phyloP scores from a whole-genome alignment of 192 early-diverging fungal species.

The Coemansia sp. region DNA sequence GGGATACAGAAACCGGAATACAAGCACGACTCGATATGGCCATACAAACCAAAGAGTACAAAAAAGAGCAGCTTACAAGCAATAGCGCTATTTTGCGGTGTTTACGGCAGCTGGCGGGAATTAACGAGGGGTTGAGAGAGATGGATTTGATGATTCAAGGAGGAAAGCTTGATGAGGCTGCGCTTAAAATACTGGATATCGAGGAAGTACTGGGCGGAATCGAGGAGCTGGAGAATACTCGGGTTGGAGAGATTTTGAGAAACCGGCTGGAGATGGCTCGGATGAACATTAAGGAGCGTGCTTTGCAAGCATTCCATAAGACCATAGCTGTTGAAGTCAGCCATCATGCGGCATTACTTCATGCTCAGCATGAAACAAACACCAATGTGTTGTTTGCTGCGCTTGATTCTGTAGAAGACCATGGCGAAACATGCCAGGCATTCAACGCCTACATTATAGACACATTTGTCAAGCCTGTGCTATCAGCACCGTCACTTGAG shows the following conservation, averaged over 20 bases:
- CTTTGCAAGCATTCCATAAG: background rate
- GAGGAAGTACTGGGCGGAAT: constrained; percentile 1
- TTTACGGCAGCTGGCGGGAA: constrained; percentile 10
- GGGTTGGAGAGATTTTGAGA: constrained; percentile 5
- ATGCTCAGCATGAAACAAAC: background rate
- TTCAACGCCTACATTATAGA: constrained; percentile 17
- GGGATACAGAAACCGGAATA: constrained; percentile 26
- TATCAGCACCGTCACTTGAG: background rate
- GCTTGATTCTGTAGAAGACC: constrained; percentile 15
- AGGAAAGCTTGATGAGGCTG: constrained; percentile 8
- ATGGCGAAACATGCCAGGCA: background rate
- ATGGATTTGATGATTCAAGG: constrained; percentile 15
- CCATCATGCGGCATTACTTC: background rate
- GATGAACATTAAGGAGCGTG: constrained; percentile 19
- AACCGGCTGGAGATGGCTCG: constrained; percentile 13
- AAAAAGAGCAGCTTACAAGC: constrained; percentile 1
- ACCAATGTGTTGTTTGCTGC: constrained; percentile 11
- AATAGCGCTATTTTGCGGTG: constrained; percentile 14
- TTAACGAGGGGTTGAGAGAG: constrained; percentile 2
- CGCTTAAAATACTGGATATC: constrained; percentile 3
- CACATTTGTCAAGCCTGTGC: constrained; percentile 16
- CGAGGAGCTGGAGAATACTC: constrained; percentile 12
- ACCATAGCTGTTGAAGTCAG: constrained; percentile 6
- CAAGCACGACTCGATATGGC: constrained; percentile 22
- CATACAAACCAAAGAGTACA: constrained; percentile 1